Percentiles rank a stretch among this genome's conserved stretches.
Evolutionary conservation across 495 filamentous ascomycete genomes (phyloP).

Genomic region (Aspergillus baeticus): DNA sequence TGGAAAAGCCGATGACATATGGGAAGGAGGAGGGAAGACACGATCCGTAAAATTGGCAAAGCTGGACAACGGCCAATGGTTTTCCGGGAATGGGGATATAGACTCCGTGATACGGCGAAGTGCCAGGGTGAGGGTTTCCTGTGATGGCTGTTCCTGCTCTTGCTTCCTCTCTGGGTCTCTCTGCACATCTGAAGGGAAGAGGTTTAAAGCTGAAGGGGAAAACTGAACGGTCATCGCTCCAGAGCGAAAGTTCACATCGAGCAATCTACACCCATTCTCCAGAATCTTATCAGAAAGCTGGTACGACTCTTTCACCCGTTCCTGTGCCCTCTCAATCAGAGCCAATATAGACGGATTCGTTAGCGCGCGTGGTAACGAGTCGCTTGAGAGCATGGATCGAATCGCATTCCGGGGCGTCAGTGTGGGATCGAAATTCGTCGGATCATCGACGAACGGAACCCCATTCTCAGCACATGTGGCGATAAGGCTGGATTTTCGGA

Average conservation of each 20-base stretch:
- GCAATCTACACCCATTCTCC: constrained; percentile 28
- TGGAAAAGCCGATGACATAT: no score
- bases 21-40: constrained; percentile 26
- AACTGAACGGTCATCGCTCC: constrained; percentile 44
- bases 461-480: constrained; percentile 66
- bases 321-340: constrained; percentile 41
- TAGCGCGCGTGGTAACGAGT: constrained; percentile 68
- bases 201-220: constrained; percentile 7
- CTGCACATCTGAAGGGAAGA: constrained; percentile 4
- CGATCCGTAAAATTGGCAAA: constrained; percentile 28
- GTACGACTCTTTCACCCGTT: constrained; percentile 25
- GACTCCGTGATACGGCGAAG: constrained; percentile 46
- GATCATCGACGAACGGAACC: constrained; percentile 77
- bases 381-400: constrained; percentile 58
- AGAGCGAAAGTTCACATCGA: constrained; percentile 34
- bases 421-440: constrained; percentile 78
- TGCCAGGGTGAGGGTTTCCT: constrained; percentile 29
- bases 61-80: constrained; percentile 34
- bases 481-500: constrained; percentile 68
- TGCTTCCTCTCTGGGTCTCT: no score
- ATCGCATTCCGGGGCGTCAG: constrained; percentile 79
- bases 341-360: constrained; percentile 61
- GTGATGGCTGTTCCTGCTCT: not conserved
- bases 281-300: constrained; percentile 38
- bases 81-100: constrained; percentile 41